Evolutionary conservation across 1,139 yeast genomes (phyloP), one percentile per base, ranked within the genome.

Genomic region (Komagataea norvegica): DNA sequence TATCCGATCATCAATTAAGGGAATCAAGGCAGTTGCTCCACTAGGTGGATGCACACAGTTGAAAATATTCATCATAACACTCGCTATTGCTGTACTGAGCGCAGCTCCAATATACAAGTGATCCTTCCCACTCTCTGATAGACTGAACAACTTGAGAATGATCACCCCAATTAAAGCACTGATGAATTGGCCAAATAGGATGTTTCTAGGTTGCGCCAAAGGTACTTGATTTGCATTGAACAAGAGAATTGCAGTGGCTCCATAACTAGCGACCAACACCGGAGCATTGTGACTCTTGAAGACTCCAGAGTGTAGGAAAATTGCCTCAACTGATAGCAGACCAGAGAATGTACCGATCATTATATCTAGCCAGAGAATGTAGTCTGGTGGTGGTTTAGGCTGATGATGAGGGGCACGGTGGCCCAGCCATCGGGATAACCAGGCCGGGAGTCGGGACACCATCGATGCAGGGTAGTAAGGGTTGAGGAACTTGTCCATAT

Each of bases 31-130:
- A 10, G 82, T 71, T 1, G 88, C 87, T 2, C 88, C 88, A 1
- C 83, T 81, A 0, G 88, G 88, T 0, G 88, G 88, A 56, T 80
- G 88, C 1, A 78, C 72, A 41, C 79, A 72, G 47, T 77, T 77
- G 7, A 68, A 57, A 0, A 78, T 49, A n/a, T 74, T 60, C 85
- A 79, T 79, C 11, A 63, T 57, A 8, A 74, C 77, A 8, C 81
- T 72, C 1, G 81, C 54, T 2, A 77, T 49, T 0, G 70, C 82
- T 6, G 79, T 82, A 37, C 79, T 65, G 25, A 80, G 55, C 0
- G 84, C 81, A 1, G 81, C 87, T 17, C 74, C 69, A 5, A 78
- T 64, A 74, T 82, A 80, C 45, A 74, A 65, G 52, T 76, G 64
- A 25, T 68, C 62, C 30, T 52, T 48, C 0, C 77, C 77, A 0